Conservation (phyloP, 768 basidiomycete species). For the Lactifluus echinatus region DNA sequence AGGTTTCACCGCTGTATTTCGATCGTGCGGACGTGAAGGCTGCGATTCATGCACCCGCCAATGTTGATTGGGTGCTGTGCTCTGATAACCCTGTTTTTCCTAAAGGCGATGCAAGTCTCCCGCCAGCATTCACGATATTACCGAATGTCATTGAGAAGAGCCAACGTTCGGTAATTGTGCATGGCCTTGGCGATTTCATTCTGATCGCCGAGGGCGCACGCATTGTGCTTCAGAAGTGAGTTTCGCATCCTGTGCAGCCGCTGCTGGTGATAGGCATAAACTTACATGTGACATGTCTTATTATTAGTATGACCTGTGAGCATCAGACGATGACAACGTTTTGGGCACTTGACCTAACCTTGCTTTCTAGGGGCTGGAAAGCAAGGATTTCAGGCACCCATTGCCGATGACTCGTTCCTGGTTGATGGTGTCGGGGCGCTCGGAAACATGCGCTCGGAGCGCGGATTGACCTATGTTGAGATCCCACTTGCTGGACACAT, state of each 20-base stretch:
- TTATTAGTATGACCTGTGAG: conserved; percentile 17
- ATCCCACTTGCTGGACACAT: conserved; percentile 66
- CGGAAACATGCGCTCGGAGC: conserved; percentile 57
- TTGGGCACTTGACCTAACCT: background rate
- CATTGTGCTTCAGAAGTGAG: conserved; percentile 33
- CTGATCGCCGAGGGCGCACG: conserved; percentile 58
- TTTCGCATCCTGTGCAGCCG: background rate
- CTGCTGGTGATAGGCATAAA: background rate
- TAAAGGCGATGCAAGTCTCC: conserved; percentile 49
- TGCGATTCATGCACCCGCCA: conserved; percentile 60
- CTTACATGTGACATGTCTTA: background rate
- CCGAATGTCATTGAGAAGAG: conserved; percentile 74
- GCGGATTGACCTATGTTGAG: conserved; percentile 60
- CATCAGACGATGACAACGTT: background rate
- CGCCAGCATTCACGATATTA: conserved; percentile 50
- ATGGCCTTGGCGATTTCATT: conserved; percentile 66
- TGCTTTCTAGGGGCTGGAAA: conserved; percentile 43
- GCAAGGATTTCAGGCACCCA: conserved; percentile 71
- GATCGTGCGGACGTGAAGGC: conserved; percentile 57
- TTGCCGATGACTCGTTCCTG: conserved; percentile 55
- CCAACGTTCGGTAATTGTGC: conserved; percentile 55
- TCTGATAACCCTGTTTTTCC: conserved; percentile 53
- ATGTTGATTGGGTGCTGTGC: conserved; percentile 58
- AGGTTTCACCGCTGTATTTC: conserved; percentile 59
- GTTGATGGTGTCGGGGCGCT: conserved; percentile 63